Conservation (phyloP, 345 rosid genomes). For the Corchorus olitorius region DNA sequence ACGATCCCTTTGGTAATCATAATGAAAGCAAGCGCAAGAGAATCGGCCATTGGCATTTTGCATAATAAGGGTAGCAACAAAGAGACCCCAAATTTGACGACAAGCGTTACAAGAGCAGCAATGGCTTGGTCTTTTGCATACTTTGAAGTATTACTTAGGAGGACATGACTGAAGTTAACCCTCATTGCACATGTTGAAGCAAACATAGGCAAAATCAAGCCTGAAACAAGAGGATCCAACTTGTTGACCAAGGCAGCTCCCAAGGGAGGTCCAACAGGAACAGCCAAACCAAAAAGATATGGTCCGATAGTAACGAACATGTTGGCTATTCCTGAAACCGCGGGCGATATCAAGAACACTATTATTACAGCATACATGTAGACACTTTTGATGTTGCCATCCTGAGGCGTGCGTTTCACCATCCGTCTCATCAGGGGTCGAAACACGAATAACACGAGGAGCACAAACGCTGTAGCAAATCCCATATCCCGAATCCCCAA, state of each 20-base stretch:
- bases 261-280: constrained; percentile 47
- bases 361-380: constrained; percentile 20
- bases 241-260: constrained; percentile 41
- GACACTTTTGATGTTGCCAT: constrained; percentile 23
- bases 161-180: background rate
- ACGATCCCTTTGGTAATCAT: constrained; percentile 7
- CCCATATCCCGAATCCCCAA: background rate
- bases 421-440: constrained; percentile 41
- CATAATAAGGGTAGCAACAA: background rate
- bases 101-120: background rate
- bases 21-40: constrained; percentile 15
- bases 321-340: background rate
- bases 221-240: constrained; percentile 30
- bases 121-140: background rate
- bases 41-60: background rate
- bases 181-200: constrained; percentile 32
- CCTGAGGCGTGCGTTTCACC: constrained; percentile 37
- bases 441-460: background rate
- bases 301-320: constrained; percentile 26
- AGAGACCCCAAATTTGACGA: background rate
- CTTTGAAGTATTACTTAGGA: fast-evolving
- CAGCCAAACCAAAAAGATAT: constrained; percentile 39
- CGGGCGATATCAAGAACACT: constrained; percentile 10
- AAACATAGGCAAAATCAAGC: constrained; percentile 40
- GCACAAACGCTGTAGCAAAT: background rate